phyloP scores from a whole-genome alignment of 2,329 filamentous ascomycete genomes.

The Colletotrichum orbiculare region DNA sequence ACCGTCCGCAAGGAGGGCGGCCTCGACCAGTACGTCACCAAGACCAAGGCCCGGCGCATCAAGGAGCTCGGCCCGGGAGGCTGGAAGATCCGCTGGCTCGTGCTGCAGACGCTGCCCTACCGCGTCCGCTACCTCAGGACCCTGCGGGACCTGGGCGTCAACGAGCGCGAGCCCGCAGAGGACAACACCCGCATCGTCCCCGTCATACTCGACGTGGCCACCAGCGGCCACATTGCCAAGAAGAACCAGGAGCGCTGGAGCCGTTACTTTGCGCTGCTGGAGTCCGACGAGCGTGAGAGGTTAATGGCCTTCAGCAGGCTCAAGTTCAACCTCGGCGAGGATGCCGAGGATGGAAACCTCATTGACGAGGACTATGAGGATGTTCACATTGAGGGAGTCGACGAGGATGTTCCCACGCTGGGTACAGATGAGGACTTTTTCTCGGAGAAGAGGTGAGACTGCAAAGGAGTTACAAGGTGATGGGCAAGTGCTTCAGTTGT shows the following conservation, averaged over 20 bases:
- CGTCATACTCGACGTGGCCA: slow-evolving; percentile 55
- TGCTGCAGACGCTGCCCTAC: slow-evolving; percentile 81
- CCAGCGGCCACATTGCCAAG: slow-evolving; percentile 27
- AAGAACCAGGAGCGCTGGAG: slow-evolving; percentile 46
- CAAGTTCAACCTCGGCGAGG: slow-evolving; percentile 59
- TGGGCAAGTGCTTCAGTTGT: background rate
- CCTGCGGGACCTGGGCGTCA: slow-evolving; percentile 68
- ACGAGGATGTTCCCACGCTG: slow-evolving; percentile 31
- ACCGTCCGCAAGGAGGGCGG: slow-evolving; percentile 88
- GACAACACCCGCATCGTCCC: slow-evolving; percentile 52
- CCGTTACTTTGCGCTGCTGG: slow-evolving; percentile 38
- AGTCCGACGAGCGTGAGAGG: slow-evolving; percentile 51
- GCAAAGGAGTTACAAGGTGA: background rate
- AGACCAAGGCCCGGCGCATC: slow-evolving; percentile 79
- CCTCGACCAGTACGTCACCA: slow-evolving; percentile 90
- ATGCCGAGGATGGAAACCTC: slow-evolving; percentile 43
- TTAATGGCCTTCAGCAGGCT: slow-evolving; percentile 50
- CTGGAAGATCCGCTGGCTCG: slow-evolving; percentile 88
- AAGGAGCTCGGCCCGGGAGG: slow-evolving; percentile 90
- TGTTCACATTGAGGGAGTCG: slow-evolving; percentile 50
- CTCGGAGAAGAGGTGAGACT: too few species aligned
- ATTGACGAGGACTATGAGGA: slow-evolving; percentile 53
- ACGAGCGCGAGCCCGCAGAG: slow-evolving; percentile 47
- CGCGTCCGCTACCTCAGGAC: slow-evolving; percentile 66
- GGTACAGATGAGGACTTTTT: background rate